Evolutionary conservation across 768 basidiomycete species (phyloP), one percentile per base, ranked within the genome.

Genomic region (Naganishia onofrii): DNA sequence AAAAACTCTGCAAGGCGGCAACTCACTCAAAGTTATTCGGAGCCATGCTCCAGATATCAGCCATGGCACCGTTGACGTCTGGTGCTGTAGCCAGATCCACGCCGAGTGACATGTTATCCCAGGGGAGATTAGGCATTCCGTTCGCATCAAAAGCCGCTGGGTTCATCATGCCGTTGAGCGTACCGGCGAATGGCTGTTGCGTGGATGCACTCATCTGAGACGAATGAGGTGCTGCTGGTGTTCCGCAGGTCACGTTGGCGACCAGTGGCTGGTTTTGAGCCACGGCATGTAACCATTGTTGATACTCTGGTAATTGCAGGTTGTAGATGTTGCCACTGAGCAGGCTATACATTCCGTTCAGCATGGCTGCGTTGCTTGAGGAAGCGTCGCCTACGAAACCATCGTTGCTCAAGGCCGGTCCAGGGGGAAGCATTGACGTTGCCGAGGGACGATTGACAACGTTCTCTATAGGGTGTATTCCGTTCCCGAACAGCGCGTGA

Each of bases 21-120:
- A 72, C 71, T 65, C 67, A 72, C 71, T 72, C 71, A 60, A 72
- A 72, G 21, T 58, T 63, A 12, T 52, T 52, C 42, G 71, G 71
- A 29, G 71, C 71, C 71, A 69, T 69, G 28, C 67, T 69, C 71
- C 71, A 72, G 31, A 72, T 69, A 36, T 68, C 60, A 26, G 58
- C 63, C 44, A 68, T 55, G 9, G 58, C 71, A n/a, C 67, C 67
- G 31, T 46, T 70, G 28, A 70, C 42, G 23, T 70, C 69, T 5
- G 38, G 26, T 26, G 69, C 58, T 19, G 52, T 34, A 42, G 64
- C 60, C 8, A 66, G 51, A 31, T 66, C 51, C 28, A 54, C 26
- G 21, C 60, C 60, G 2, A 66, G 26, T 17, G 36, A 44, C 3
- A 66, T 51, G 31, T 66, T 52, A 15, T 66, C 32, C 52, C 65